A percentile compares a stretch with the other conserved stretches of the same genome.
Evolutionary conservation across 2,329 filamentous ascomycete genomes (phyloP).

Genomic region (Sporothrix curviconia): DNA sequence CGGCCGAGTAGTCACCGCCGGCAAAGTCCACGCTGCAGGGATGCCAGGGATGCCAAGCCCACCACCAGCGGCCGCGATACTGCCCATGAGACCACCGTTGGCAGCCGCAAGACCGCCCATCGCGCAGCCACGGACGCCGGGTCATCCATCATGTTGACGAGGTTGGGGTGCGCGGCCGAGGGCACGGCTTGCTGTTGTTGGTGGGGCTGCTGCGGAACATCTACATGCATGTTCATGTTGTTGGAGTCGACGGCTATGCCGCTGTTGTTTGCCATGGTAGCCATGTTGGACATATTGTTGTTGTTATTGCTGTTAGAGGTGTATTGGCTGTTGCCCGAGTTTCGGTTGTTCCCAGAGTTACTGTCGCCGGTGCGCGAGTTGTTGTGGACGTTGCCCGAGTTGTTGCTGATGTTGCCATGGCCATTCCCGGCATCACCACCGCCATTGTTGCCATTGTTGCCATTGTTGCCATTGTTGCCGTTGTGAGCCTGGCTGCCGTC

Average conservation of each 20-base stretch:
- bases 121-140: neutral
- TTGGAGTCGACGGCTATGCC: neutral
- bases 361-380: no score
- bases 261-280: neutral
- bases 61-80: neutral
- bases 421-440: neutral
- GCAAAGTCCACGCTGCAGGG: neutral
- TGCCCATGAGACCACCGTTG: neutral
- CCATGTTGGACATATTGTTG: neutral
- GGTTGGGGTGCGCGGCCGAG: neutral
- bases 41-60: neutral
- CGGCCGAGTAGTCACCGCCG: neutral
- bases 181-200: neutral
- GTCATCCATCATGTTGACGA: neutral
- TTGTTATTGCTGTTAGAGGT: neutral
- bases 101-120: neutral
- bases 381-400: neutral
- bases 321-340: neutral
- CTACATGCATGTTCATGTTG: neutral
- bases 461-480: neutral
- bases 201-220: neutral
- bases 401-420: neutral
- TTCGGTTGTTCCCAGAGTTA: no score
- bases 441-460: neutral
- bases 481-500: neutral